Evolutionary conservation across 257 asterid genomes (phyloP).

Genomic region (Primulina tabacum): DNA sequence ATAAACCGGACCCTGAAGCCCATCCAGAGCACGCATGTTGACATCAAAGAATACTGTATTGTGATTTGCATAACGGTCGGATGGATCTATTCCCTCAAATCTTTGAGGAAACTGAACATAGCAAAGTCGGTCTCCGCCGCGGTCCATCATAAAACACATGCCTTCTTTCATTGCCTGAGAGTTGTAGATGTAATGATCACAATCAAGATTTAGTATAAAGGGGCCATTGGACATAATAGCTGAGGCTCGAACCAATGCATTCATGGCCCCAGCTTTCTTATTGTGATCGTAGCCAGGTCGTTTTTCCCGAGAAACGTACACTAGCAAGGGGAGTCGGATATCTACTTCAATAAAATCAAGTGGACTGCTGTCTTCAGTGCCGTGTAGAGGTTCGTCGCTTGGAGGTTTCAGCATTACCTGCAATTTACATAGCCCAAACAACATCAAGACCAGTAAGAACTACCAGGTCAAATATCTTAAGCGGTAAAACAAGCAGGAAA

Average conservation of each 20-base stretch:
- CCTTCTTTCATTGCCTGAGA: conserved; percentile 64
- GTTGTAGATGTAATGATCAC: conserved; percentile 64
- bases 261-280: conserved; percentile 75
- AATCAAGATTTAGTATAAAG: conserved; percentile 60
- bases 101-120: conserved; percentile 67
- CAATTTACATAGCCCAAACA: conserved; percentile 6
- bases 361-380: conserved; percentile 36
- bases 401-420: conserved; percentile 77
- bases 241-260: conserved; percentile 67
- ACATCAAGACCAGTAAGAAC: background rate
- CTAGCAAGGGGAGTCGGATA: conserved; percentile 63
- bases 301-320: conserved; percentile 63
- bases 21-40: background rate
- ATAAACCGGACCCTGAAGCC: background rate
- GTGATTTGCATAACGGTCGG: background rate
- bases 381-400: conserved; percentile 50
- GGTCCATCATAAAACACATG: conserved; percentile 74
- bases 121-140: conserved; percentile 61
- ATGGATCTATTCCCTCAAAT: conserved; percentile 36
- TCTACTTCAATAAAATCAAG: conserved; percentile 45
- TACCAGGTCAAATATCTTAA: background rate
- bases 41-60: background rate
- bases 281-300: conserved; percentile 71
- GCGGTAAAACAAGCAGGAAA: background rate
- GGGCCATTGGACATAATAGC: conserved; percentile 73